Base-by-base conservation (phyloP, 306 rosid species). In the Cucurbita pepo region DNA sequence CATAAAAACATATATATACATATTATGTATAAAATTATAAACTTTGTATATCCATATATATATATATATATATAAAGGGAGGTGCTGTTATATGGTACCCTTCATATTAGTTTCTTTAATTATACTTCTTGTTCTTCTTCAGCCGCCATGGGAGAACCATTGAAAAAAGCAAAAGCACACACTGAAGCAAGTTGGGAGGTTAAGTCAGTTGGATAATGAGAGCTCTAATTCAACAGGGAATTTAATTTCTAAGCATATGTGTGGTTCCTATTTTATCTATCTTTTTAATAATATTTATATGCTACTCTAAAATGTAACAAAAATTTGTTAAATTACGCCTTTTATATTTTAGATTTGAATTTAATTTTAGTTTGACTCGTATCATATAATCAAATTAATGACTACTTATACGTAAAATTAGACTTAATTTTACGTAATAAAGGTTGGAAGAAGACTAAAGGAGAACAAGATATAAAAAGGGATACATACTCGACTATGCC, bases 51-150 rank as follows among this genome's bases (percentile, higher is more conserved):
- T 8, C 48, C 40, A 13, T 58, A 7, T 37, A 14, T 15, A 38
- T 60, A 60, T 36, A 22, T 15, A 6, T 14, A 60, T 36, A 6
- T 30, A 30, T 14, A 61, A 63, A 41, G 50, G 5, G 70, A 63
- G 70, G 51, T 63, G 70, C 34, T 63, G 51, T 40, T 63, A 63
- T 63, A 63, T 63, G 51, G 34, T 25, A 63, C 70, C 70, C 70
- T 40, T 63, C 4, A n/a, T 63, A 40, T 41, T 1, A 63, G 22
- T 38, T 10, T 61, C 70, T 61, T 37, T 45, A 63, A 40, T 8
- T 63, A 63, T 60, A 11, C 41, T 40, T 57, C 5, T 60, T 59
- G 4, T 2, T 59, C 21, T 59, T 57, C 16, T 25, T 58, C 18
- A 13, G 67, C 25, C 13, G 47, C 13, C 67, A 61, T 61, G 67